Evolutionary conservation across 257 asterid species (phyloP).

Genomic region (Ballota nigra): DNA sequence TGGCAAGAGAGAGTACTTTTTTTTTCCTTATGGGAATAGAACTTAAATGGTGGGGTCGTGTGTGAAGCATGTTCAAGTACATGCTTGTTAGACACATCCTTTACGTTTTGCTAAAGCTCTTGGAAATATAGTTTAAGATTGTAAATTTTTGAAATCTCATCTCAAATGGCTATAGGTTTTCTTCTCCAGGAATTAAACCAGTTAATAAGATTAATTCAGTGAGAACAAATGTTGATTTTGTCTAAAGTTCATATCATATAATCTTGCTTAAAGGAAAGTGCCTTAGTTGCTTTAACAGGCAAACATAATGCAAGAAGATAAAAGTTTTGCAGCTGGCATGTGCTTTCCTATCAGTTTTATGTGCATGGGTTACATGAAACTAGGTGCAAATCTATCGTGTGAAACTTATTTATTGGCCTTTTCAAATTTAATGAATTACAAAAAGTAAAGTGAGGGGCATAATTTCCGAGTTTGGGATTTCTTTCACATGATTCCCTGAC

Average conservation of each 20-base stretch:
- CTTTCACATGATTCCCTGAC: constrained; percentile 1
- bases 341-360: neutral
- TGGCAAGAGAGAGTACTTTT: neutral
- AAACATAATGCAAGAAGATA: neutral
- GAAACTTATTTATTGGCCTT: neutral
- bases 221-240: constrained; percentile 5
- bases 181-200: neutral
- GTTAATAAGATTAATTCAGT: neutral
- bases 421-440: neutral
- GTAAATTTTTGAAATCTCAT: constrained; percentile 4
- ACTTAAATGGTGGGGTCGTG: neutral
- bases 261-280: neutral
- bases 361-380: neutral
- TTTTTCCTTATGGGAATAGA: neutral
- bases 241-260: neutral
- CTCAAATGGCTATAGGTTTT: neutral
- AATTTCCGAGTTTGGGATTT: neutral
- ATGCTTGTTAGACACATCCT: neutral
- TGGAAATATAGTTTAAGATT: neutral
- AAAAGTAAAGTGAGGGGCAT: neutral
- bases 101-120: neutral
- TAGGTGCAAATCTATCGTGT: constrained; percentile 11
- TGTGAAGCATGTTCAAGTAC: neutral
- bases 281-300: neutral
- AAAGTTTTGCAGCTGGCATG: neutral